Percentiles rank a stretch among this genome's conserved stretches.
phyloP scores from a whole-genome alignment of 208 protist species.

The Trichomonas tenax region DNA sequence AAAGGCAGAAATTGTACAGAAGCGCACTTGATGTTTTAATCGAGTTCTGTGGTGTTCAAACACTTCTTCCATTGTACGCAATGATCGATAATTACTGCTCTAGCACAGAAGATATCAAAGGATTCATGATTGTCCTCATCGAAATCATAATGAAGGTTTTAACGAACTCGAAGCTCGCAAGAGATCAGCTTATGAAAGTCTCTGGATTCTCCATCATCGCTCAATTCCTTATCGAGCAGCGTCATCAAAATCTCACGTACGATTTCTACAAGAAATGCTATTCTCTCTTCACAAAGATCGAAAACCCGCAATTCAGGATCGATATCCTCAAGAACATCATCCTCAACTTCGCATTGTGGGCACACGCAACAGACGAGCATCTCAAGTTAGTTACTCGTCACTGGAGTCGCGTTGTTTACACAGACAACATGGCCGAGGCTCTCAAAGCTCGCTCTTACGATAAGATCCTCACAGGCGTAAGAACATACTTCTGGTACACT shows the following conservation, averaged over 20 bases:
- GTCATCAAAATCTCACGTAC: not conserved
- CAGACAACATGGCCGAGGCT: not conserved
- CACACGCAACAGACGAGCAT: not conserved
- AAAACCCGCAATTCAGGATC: not conserved
- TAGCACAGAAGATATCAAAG: not conserved
- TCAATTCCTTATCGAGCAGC: not conserved
- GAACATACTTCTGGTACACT: not conserved
- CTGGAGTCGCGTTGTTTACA: not conserved
- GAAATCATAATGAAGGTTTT: not conserved
- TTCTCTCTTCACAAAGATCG: not conserved
- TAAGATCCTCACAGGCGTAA: not conserved
- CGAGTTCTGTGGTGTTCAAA: not conserved
- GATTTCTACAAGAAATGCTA: not conserved
- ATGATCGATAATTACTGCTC: not conserved
- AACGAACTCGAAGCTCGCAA: not conserved
- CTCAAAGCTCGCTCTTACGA: not conserved
- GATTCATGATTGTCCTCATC: not conserved
- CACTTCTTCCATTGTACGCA: not conserved
- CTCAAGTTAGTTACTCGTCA: not conserved
- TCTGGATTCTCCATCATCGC: not conserved
- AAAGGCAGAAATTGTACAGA: not conserved
- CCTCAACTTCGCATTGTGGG: not conserved
- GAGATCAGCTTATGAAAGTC: not conserved
- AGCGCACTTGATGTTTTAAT: not conserved
- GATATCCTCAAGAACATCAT: not conserved